Percentiles rank a stretch among this genome's conserved stretches.
These are phyloP conservation scores for Mycena filopes DNA, from an alignment of 768 basidiomycete species.

Conservation along the genomic window DNA sequence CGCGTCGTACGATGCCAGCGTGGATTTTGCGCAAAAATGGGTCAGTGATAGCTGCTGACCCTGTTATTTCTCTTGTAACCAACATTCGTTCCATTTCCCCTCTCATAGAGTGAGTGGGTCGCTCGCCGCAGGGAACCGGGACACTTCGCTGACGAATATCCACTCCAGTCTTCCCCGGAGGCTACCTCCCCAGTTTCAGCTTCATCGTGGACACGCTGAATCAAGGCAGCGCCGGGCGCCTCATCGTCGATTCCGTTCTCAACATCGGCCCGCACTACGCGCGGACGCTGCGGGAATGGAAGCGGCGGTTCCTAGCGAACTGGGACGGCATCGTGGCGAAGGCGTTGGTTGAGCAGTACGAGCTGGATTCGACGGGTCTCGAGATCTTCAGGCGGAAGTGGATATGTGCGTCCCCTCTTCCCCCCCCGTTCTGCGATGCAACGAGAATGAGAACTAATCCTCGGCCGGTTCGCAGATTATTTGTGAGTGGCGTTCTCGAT, in stretches of 20 bases:
- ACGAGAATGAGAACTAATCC: too few species aligned
- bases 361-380: conserved; percentile 16
- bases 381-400: conserved; percentile 32
- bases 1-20: conserved; percentile 47
- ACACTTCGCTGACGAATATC: conserved; percentile 24
- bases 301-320: conserved; percentile 52
- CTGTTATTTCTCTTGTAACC: neutral
- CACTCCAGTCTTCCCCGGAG: conserved; percentile 64
- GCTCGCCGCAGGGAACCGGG: neutral
- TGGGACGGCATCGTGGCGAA: conserved; percentile 57
- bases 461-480: too few species aligned
- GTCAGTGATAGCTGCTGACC: conserved; percentile 33
- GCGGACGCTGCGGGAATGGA: conserved; percentile 67
- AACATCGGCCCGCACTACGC: conserved; percentile 74
- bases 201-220: conserved; percentile 52
- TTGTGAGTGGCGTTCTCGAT: too few species aligned
- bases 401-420: conserved; percentile 35
- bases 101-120: conserved; percentile 20
- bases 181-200: conserved; percentile 63
- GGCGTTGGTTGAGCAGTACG: conserved; percentile 55
- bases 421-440: too few species aligned
- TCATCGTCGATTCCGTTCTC: conserved; percentile 61
- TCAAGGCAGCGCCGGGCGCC: conserved; percentile 52
- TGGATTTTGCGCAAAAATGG: conserved; percentile 70
- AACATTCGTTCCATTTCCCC: neutral